Evolutionary conservation across 2,329 filamentous ascomycete genomes (phyloP).

Genomic region (Phymatotrichopsis omnivora): DNA sequence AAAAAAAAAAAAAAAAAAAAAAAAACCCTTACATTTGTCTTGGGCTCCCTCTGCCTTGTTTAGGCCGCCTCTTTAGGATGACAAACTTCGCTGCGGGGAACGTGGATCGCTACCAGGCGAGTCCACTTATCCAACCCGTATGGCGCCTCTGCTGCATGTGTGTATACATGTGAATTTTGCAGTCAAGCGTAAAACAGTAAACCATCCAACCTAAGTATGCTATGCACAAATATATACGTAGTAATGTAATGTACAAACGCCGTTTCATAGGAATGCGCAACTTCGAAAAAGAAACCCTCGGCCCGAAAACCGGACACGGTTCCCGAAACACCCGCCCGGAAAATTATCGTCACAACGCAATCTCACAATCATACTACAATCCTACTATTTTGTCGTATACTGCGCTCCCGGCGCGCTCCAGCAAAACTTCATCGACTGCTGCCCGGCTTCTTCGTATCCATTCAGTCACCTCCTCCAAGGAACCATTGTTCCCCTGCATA

Average conservation of each 20-base stretch:
- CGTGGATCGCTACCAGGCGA: slow-evolving; percentile 24
- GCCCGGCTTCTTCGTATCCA: slow-evolving; percentile 19
- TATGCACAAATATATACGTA: background rate
- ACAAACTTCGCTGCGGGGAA: slow-evolving; percentile 24
- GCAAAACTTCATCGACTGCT: slow-evolving; percentile 27
- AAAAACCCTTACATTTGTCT: slow-evolving; percentile 13
- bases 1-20: slow-evolving; percentile 20
- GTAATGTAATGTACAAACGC: slow-evolving; percentile 2
- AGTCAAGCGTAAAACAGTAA: slow-evolving; percentile 18
- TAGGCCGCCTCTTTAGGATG: slow-evolving; percentile 19
- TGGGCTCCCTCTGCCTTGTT: no score
- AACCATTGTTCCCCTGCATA: slow-evolving; percentile 25
- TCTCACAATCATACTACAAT: slow-evolving; percentile 11
- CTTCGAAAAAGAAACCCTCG: background rate
- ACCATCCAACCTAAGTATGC: slow-evolving; percentile 18
- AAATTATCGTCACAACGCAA: slow-evolving; percentile 18
- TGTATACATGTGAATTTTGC: slow-evolving; percentile 16
- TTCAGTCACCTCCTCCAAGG: slow-evolving; percentile 20
- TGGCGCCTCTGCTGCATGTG: slow-evolving; percentile 19
- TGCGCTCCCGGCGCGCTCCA: slow-evolving; percentile 15
- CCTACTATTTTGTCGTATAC: slow-evolving; percentile 24
- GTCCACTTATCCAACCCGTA: slow-evolving; percentile 20
- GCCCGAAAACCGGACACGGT: slow-evolving; percentile 1
- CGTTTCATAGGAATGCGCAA: slow-evolving; percentile 5
- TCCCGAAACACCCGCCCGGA: slow-evolving; percentile 18